Evolutionary conservation across 2,329 filamentous ascomycete species (phyloP), one percentile per base, ranked within the genome.

Genomic region (Neofusicoccum kwambonambiense): DNA sequence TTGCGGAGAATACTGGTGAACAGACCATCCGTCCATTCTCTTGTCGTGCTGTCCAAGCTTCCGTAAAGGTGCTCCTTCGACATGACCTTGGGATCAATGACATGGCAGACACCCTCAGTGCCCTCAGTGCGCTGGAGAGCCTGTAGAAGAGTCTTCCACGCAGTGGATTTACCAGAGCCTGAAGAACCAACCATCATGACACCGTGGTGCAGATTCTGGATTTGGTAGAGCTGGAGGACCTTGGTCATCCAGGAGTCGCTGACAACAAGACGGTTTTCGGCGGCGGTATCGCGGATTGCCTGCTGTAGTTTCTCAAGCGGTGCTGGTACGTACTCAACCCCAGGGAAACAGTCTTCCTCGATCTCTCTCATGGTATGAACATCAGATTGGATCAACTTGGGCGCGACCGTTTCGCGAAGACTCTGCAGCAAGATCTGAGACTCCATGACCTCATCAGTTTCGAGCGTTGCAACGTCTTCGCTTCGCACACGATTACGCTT

Each of bases 161-260:
- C 91, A 1, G 91, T 89, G 45, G 95, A 97, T 80, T 99, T 99
- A 75, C 96, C 96, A 51, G 94, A 90, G n/a, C 96, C 95, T 35
- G 96, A 97, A 74, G 92, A 93, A 68, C 95, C 95, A 9, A 99
- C 95, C 95, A 99, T 98, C 96, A 99, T 99, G 34, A 99, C 95
- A 89, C 95, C 95, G 71, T 99, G 95, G 74, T 99, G 95, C 65
- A 99, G 93, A 69, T 89, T 91, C 78, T 98, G 95, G 68, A 99
- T 99, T 77, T 99, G 95, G 76, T 97, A 98, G 2, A 99, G 86
- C 77, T 99, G 95, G 8, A 99, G 84, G 39, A 96, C 89, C 81
- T 99, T 99, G 65, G 92, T 95, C 87, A 98, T 93, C 96, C 96
- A 99, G 52, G 89, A 89, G 64, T 98, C 93, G 65, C 89, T 97